A percentile compares a stretch with the other conserved stretches of the same genome.
phyloP scores from a whole-genome alignment of 2,329 filamentous ascomycete genomes.

The Penicillium sclerotiorum region DNA sequence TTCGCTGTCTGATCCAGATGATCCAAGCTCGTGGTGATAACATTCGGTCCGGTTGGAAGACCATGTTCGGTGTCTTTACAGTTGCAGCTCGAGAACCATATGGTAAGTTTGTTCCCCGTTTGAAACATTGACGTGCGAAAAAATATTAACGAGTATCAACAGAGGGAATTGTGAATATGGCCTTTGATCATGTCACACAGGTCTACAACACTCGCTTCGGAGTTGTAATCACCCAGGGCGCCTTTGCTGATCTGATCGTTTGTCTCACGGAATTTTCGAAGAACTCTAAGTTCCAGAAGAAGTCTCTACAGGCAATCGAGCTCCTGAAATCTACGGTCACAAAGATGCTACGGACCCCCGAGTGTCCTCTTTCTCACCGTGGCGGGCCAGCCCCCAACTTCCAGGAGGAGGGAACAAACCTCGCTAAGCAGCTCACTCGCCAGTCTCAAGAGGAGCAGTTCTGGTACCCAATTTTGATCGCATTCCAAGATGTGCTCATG shows the following conservation, averaged over 20 bases:
- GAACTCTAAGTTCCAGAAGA: constrained; percentile 98
- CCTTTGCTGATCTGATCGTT: constrained; percentile 93
- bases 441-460: constrained; percentile 96
- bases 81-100: constrained; percentile 91
- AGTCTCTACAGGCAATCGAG: constrained; percentile 94
- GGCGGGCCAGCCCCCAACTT: constrained; percentile 50
- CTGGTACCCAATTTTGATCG: constrained; percentile 97
- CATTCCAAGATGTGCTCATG: constrained; percentile 99
- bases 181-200: constrained; percentile 93
- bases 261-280: constrained; percentile 98
- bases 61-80: constrained; percentile 99
- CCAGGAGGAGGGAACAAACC: constrained; percentile 49
- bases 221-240: constrained; percentile 92
- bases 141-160: constrained; percentile 7
- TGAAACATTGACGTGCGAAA: background rate
- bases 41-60: constrained; percentile 96
- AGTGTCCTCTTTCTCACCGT: constrained; percentile 82
- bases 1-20: constrained; percentile 97
- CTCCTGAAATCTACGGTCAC: constrained; percentile 90
- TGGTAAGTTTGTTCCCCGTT: constrained; percentile 49
- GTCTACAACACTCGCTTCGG: constrained; percentile 96
- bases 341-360: constrained; percentile 92
- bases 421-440: constrained; percentile 67
- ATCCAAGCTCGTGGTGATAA: constrained; percentile 96
- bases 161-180: constrained; percentile 94